These are phyloP conservation scores for Zygosaccharomyces bisporus DNA, from an alignment of 805 yeast genomes.

Conservation along the genomic window DNA sequence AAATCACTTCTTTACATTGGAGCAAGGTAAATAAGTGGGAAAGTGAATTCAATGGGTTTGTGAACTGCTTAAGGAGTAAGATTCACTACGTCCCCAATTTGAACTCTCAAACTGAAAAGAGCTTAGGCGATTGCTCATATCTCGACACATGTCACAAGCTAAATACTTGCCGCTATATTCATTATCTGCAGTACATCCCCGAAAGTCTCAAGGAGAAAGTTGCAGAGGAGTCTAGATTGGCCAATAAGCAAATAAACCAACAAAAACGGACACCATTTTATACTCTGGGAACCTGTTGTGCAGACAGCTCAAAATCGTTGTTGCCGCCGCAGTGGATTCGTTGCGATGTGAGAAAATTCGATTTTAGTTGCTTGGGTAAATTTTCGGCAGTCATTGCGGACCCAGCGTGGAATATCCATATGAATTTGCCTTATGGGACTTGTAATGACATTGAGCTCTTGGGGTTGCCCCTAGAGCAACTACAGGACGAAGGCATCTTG, in stretches of 20 bases:
- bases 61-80: slow-evolving; percentile 35
- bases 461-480: slow-evolving; percentile 56
- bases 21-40: slow-evolving; percentile 25
- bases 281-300: slow-evolving; percentile 36
- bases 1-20: slow-evolving; percentile 29
- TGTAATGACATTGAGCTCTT: slow-evolving; percentile 73
- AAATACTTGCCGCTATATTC: slow-evolving; percentile 74
- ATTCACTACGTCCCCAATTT: slow-evolving; percentile 55
- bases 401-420: slow-evolving; percentile 96
- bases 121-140: slow-evolving; percentile 87
- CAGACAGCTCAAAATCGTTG: slow-evolving; percentile 33
- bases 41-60: slow-evolving; percentile 21
- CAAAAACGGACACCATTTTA: slow-evolving; percentile 32
- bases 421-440: slow-evolving; percentile 74
- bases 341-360: slow-evolving; percentile 74
- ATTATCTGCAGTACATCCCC: slow-evolving; percentile 52
- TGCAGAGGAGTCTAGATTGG: slow-evolving; percentile 20
- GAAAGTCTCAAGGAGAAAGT: slow-evolving; percentile 27
- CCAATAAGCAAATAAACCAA: slow-evolving; percentile 21
- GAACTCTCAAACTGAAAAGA: slow-evolving; percentile 60
- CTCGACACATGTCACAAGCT: slow-evolving; percentile 90
- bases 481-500: slow-evolving; percentile 81
- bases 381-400: slow-evolving; percentile 85
- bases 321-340: slow-evolving; percentile 79
- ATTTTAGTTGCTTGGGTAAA: slow-evolving; percentile 68